Evolutionary conservation across 2,329 filamentous ascomycete genomes (phyloP), one percentile per base, ranked within the genome.

Genomic region (Hypocreales sp.): DNA sequence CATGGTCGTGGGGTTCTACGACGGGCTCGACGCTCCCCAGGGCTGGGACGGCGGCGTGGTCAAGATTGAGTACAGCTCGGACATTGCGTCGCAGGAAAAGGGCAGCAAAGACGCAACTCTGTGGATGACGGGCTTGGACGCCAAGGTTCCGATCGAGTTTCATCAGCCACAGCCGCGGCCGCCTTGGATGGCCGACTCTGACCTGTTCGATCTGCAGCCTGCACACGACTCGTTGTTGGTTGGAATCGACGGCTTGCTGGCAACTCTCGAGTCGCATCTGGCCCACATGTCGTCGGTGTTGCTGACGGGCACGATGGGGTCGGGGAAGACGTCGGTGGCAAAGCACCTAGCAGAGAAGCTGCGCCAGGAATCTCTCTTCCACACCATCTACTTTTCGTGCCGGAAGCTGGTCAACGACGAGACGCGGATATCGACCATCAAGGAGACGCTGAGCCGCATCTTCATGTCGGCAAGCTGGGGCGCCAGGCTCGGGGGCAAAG

Each of bases 381-480:
- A 92, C 46, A 78, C 79, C 1, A 73, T 77, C 5, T 93, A 92
- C 51, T 84, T 92, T 37, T 70, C 83, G 0, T 95, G 87, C 41
- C 72, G 80, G 16, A 86, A 80, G 35, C 62, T 94, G 4, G 77
- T 93, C 16, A 93, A 79, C 2, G 86, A 95, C 34, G 90, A 98
- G 48, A 92, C 77, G 21, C 70, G 87, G 31, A 72, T 94, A 10
- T 79, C 83, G 3, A 82, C 79, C 0, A 82, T 98, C 53, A 94
- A 92, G 45, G 87, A 95, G 44, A 90, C 74, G 0, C 55, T 98
- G 5, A 76, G 71, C 27, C 71, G 83, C 11, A 54, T 92, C 2
- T 95, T 98, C 47, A 83, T 90, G 61, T 68, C 72, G 13, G 90
- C 90, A 4, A 78, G 80, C 22, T 98, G 90, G 90, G 84, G 82